Evolutionary conservation across 192 early-diverging fungal genomes (phyloP).

Genomic region (Entomortierella chlamydospora): DNA sequence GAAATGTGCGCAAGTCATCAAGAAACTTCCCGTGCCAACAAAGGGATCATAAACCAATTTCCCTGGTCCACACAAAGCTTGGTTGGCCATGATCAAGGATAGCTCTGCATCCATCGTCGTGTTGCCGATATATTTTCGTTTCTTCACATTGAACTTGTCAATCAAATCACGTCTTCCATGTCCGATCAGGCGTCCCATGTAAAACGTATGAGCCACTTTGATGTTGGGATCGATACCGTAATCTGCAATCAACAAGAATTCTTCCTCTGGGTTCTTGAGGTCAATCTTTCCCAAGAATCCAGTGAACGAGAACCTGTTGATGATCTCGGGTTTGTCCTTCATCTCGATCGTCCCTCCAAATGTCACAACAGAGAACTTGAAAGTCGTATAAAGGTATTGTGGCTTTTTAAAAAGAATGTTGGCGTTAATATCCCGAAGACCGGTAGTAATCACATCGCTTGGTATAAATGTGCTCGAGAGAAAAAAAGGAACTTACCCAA

Average conservation of each 20-base stretch:
- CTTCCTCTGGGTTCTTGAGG: conserved; percentile 80
- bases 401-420: too few relatives aligned
- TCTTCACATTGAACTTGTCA: conserved; percentile 93
- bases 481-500: conserved; percentile 54
- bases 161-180: conserved; percentile 78
- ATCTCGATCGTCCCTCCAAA: conserved; percentile 81
- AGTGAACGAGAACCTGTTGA: conserved; percentile 89
- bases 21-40: conserved; percentile 95
- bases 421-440: too few relatives aligned
- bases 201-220: conserved; percentile 58
- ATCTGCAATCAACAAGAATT: conserved; percentile 84
- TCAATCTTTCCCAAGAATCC: conserved; percentile 86
- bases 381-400: conserved; percentile 66
- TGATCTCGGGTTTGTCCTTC: conserved; percentile 81
- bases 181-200: conserved; percentile 81
- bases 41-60: conserved; percentile 94
- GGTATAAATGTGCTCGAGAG: too few relatives aligned
- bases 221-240: conserved; percentile 68
- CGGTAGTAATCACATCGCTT: too few relatives aligned
- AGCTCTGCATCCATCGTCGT: conserved; percentile 99
- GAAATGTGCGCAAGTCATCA: conserved; percentile 95
- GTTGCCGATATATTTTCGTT: conserved; percentile 93
- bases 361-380: conserved; percentile 80
- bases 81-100: conserved; percentile 96
- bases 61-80: conserved; percentile 83